These are phyloP conservation scores for Oryza glaberrima DNA, from an alignment of 176 grass and related monocot species.

Conservation along the genomic window DNA sequence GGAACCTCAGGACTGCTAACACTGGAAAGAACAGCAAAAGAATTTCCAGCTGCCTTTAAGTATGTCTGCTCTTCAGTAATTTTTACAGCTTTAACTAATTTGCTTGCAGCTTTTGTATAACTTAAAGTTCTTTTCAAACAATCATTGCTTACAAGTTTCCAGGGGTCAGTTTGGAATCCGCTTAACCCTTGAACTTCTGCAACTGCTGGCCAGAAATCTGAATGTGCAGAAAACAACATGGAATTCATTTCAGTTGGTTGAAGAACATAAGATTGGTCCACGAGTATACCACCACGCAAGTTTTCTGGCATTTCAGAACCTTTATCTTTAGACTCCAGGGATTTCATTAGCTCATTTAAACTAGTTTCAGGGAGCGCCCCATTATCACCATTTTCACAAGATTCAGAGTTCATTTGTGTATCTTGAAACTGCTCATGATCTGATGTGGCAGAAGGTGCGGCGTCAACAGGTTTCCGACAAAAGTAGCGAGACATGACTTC, in stretches of 20 bases:
- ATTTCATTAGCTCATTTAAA: conserved; percentile 82
- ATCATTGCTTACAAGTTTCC: conserved; percentile 64
- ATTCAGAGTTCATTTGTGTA: conserved; percentile 30
- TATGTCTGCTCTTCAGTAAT: conserved; percentile 84
- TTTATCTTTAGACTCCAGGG: conserved; percentile 69
- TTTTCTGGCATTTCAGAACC: conserved; percentile 66
- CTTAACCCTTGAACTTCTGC: conserved; percentile 76
- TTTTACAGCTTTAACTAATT: conserved; percentile 90
- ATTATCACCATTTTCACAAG: conserved; percentile 39
- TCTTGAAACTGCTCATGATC: conserved; percentile 27
- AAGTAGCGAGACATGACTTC: conserved; percentile 61
- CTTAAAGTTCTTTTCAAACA: conserved; percentile 72
- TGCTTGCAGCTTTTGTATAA: conserved; percentile 83
- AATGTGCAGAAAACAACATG: conserved; percentile 72
- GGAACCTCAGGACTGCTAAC: conserved; percentile 86
- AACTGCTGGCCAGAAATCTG: conserved; percentile 71
- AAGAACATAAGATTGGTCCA: conserved; percentile 76
- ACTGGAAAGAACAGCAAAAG: conserved; percentile 63
- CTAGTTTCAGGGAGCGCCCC: conserved; percentile 32
- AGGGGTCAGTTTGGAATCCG: conserved; percentile 63
- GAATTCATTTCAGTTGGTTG: conserved; percentile 74
- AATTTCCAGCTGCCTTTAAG: conserved; percentile 66
- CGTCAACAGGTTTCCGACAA: conserved; percentile 41
- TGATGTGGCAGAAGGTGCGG: conserved; percentile 30
- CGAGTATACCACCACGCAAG: conserved; percentile 75